Base-by-base conservation (phyloP, 371 early-diverging fungal genomes). In the Chytridium lagenaria region DNA sequence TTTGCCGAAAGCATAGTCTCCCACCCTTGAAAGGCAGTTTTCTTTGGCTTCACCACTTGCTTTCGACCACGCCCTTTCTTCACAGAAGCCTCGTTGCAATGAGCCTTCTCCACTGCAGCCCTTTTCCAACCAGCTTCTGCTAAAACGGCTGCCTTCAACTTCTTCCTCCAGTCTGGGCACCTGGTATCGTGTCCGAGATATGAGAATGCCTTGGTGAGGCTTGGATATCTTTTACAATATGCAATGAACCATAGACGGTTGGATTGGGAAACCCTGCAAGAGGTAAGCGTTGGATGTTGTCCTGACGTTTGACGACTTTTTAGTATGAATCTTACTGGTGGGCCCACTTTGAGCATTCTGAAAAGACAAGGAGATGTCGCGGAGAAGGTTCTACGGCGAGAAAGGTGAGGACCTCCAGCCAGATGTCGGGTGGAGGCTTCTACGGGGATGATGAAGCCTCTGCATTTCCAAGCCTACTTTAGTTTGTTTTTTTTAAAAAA, bases 381-480 rank as follows among this genome's bases (percentile, higher is more conserved):
- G 57, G 57, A 10, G 57, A 16, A 5, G 10, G 16, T 10, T 10
- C 57, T 26, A 26, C 22, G 7, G 57, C 26, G 26, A 55, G 30
- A 26, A 26, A 30, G 7, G 16, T 55, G 57, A 55, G 57, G 30
- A 55, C 26, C 16, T 15, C 7, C 22, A 55, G 22, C 57, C 57
- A 55, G 57, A 55, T 55, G 57, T 55, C 57, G 26, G 7, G 7
- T 5, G 57, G 23, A 23, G 23, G 57, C 57, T 55, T 44, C 44
- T 7, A 19, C 19, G 44, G 44, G 19, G 44, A 19, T 44, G 44
- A 7, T 44, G 44, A 19, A 19, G 12, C 7, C 44, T 44, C 12
- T 44, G 44, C 57, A 57, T 30, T n/a, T n/a, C n/a, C n/a, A n/a
- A n/a, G n/a, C n/a, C n/a, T n/a, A n/a, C n/a, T n/a, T n/a, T n/a